Evolutionary conservation across 768 basidiomycete genomes (phyloP), one percentile per base, ranked within the genome.

Genomic region (Leccinum subgranulosum): DNA sequence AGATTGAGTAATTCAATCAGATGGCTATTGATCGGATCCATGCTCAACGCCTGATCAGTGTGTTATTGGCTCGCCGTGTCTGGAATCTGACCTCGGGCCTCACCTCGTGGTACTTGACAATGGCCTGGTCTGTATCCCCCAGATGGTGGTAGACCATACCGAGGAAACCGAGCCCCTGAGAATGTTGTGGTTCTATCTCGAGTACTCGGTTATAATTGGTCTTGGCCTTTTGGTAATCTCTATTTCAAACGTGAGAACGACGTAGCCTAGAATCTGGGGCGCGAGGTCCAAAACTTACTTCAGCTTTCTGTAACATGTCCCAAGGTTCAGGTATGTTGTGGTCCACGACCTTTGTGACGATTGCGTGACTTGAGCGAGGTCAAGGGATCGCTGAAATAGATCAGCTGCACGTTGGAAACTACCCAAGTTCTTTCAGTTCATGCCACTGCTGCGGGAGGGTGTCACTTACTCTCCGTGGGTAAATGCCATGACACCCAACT

Each of bases 31-130:
- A 91, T 87, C 9, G 90, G 91, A 65, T 92, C 88, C 60, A 93
- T 78, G 65, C 88, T 88, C 51, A 94, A 74, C 0, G 90, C 86
- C 87, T 90, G 48, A 9, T 27, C 15, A n/a, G 29, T 59, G 56
- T 59, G 55, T 46, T 41, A 28, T 39, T 31, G 41, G 43, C 54
- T 45, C 12, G 45, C 12, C 33, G 56, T 15, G n/a, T 7, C 36
- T 31, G 11, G 15, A 14, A 36, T 48, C 21, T 45, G 43, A 33
- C 41, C 3, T 15, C 21, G 7, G 3, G 23, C 57, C 84, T 39
- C 54, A 94, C 95, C 77, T 95, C 92, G 69, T 99, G 97, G 63
- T 97, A 98, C 59, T 86, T 87, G 36, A 92, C 75, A 62, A 99
- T 94, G 3, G 96, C 91, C 12, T 81, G 81, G 62, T 95, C 87